A percentile compares a stretch with the other conserved stretches of the same genome.
phyloP scores from a whole-genome alignment of 129 eudicot species.

The Centaurea solstitialis region DNA sequence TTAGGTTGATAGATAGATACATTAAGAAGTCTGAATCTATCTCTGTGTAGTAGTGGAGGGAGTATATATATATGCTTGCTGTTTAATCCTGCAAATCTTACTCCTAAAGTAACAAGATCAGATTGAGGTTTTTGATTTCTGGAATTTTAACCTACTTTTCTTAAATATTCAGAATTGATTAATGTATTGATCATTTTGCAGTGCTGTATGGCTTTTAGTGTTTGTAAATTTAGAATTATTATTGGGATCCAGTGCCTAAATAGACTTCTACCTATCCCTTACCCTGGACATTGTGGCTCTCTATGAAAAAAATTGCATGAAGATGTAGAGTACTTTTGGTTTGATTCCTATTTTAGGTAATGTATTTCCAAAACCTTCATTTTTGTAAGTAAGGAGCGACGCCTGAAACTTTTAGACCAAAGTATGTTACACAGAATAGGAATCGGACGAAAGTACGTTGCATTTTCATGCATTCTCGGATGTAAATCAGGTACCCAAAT shows the following conservation, averaged over 20 bases:
- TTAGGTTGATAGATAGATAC: not conserved
- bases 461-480: not conserved
- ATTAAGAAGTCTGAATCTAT: not conserved
- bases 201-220: not conserved
- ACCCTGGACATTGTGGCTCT: not conserved
- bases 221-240: not conserved
- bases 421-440: not conserved
- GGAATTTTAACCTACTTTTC: not conserved
- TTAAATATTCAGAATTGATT: not conserved
- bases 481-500: not conserved
- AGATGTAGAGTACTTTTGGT: not conserved
- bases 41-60: not conserved
- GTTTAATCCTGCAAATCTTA: not conserved
- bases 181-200: conserved; percentile 15
- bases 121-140: not conserved
- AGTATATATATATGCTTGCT: not conserved
- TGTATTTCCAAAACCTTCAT: not conserved
- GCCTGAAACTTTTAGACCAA: not conserved
- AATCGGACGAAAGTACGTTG: not conserved
- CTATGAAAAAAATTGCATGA: not conserved
- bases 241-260: not conserved
- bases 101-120: not conserved
- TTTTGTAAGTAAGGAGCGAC: not conserved
- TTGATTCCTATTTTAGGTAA: not conserved
- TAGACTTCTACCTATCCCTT: not conserved